These are phyloP conservation scores for Leccinum uliginosum DNA, from an alignment of 768 basidiomycete genomes.

Conservation along the genomic window DNA sequence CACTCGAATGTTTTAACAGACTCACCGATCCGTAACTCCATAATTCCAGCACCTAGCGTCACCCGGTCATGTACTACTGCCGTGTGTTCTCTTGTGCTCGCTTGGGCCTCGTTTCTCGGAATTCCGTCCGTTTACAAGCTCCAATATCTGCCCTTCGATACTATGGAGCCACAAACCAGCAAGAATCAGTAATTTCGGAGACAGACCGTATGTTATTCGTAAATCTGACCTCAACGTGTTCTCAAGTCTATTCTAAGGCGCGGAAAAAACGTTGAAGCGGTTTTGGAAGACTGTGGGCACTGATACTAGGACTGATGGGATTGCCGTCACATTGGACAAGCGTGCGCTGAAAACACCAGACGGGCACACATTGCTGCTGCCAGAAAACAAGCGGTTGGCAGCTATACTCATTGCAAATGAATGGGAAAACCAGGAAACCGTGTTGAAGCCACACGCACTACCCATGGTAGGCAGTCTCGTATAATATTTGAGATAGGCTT, in stretches of 20 bases:
- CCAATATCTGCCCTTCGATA: neutral
- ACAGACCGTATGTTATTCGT: constrained; percentile 53
- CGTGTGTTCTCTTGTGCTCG: constrained; percentile 7
- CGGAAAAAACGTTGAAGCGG: constrained; percentile 79
- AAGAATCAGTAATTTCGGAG: constrained; percentile 49
- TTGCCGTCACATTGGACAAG: constrained; percentile 73
- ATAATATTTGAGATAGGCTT: neutral
- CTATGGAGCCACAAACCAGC: constrained; percentile 22
- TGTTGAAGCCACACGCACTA: constrained; percentile 86
- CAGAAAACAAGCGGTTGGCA: constrained; percentile 61
- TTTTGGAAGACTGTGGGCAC: constrained; percentile 95
- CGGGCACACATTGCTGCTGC: constrained; percentile 73
- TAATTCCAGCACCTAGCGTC: neutral
- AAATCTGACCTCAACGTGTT: neutral
- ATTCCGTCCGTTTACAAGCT: neutral
- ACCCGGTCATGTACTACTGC: constrained; percentile 5
- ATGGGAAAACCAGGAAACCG: constrained; percentile 89
- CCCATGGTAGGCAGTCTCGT: constrained; percentile 63
- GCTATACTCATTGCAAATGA: constrained; percentile 89
- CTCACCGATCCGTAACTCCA: neutral
- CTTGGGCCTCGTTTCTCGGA: neutral
- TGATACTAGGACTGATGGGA: constrained; percentile 47
- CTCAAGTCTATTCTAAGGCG: constrained; percentile 46
- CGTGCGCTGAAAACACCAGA: constrained; percentile 84
- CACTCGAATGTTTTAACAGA: constrained; percentile 2